Evolutionary conservation across 768 basidiomycete genomes (phyloP), one percentile per base, ranked within the genome.

Genomic region (Boletellus ananas): DNA sequence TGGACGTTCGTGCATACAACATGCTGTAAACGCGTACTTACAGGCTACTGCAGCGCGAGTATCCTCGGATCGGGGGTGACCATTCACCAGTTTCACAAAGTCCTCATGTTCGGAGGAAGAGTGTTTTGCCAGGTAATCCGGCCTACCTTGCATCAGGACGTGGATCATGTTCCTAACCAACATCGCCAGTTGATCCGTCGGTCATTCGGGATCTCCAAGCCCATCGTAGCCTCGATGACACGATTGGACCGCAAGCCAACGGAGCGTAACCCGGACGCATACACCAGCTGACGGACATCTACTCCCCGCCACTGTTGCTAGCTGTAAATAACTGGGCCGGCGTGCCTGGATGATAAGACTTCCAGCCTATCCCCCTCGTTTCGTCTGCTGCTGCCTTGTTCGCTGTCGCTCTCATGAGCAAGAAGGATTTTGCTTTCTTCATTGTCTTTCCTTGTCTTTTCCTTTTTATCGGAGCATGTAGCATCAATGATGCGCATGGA

Each of bases 51-150:
- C 55, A 89, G 87, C 77, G 79, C 61, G 79, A 81, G 51, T 77
- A 84, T 61, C 85, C 84, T 45, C 85, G 85, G 59, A 73, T 84
- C 46, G 79, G 78, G 52, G 72, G 78, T 58, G 79, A 84, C 51
- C 80, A 81, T 59, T 79, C 80, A 40, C 74, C 81, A 27, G 69
- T 76, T 55, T 70, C 78, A 47, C 72, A 75, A 50, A 81, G 84
- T 38, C 78, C 93, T 47, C 95, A 99, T 70, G 83, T 94, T 31
- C 84, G 95, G 59, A 80, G 95, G 69, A 96, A 94, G 76, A 95
- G 92, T 61, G 94, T 95, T 41, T 76, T 97, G 54, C 94, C 93
- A 72, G 87, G 90, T 90, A 67, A 57, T 50, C 50, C 38, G 25
- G 37, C 42, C 57, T 53, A 58, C 41, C 38, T 46, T 47, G 29